phyloP scores from a whole-genome alignment of 768 basidiomycete species.

The Boletellus emodensis region DNA sequence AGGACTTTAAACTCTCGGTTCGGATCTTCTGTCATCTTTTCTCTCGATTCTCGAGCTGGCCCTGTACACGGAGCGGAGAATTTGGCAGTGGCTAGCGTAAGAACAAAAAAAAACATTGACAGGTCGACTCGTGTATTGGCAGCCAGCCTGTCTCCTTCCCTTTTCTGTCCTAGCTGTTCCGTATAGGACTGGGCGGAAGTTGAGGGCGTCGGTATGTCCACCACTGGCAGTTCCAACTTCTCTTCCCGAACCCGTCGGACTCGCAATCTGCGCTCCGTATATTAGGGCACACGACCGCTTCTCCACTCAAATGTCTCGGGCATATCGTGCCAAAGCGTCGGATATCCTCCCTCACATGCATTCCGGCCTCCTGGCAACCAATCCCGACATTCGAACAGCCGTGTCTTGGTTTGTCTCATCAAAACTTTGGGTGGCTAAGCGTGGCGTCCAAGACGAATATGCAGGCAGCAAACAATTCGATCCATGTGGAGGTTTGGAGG shows the following conservation, averaged over 20 bases:
- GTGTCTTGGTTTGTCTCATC: neutral
- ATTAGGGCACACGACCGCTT: neutral
- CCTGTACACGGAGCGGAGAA: conserved; percentile 3
- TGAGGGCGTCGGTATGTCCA: neutral
- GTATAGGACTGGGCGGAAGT: neutral
- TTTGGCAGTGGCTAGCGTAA: neutral
- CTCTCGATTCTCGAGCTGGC: neutral
- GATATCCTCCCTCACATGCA: neutral
- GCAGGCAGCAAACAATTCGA: neutral
- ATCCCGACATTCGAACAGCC: neutral
- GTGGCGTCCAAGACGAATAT: neutral
- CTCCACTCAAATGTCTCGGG: neutral
- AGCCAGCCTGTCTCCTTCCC: neutral
- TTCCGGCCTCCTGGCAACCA: conserved; percentile 9
- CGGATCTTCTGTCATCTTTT: conserved; percentile 1
- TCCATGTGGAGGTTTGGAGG: neutral
- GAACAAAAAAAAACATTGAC: conserved; percentile 7
- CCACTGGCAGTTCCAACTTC: neutral
- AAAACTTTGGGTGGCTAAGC: conserved; percentile 13
- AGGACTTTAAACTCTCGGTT: conserved; percentile 2
- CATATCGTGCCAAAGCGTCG: conserved; percentile 6
- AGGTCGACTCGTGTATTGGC: neutral
- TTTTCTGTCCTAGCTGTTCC: neutral
- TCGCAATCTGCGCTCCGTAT: neutral
- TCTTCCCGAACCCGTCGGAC: neutral